Conservation (phyloP, 2,329 filamentous ascomycete species). For the Fusarium sp. region DNA sequence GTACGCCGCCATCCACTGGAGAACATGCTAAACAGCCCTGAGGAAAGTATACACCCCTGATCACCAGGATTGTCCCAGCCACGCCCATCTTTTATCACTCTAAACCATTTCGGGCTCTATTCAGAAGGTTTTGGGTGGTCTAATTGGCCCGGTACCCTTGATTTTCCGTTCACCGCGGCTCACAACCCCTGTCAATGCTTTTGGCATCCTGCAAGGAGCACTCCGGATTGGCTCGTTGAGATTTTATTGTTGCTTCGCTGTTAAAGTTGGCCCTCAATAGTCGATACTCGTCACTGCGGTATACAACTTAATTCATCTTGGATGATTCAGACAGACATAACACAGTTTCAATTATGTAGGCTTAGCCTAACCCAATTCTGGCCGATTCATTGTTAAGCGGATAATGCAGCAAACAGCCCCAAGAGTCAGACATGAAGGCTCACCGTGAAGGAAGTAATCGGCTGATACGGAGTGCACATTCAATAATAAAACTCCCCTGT, state of each 20-base stretch:
- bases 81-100: conserved; percentile 34
- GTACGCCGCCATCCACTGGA: conserved; percentile 17
- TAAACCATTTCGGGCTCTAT: conserved; percentile 50
- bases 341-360: background rate
- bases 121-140: conserved; percentile 17
- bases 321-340: background rate
- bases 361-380: background rate
- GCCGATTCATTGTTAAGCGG: background rate
- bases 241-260: conserved; percentile 8
- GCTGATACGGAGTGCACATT: conserved; percentile 20
- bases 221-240: conserved; percentile 34
- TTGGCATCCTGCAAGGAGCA: conserved; percentile 38
- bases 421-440: too few relatives aligned
- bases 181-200: conserved; percentile 37
- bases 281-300: background rate
- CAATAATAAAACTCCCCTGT: background rate
- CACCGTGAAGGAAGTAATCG: conserved; percentile 23
- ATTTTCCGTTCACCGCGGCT: conserved; percentile 51
- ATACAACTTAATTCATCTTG: background rate
- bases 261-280: background rate
- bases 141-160: conserved; percentile 49
- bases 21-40: conserved; percentile 12
- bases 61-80: conserved; percentile 36
- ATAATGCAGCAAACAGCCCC: conserved; percentile 4
- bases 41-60: conserved; percentile 28